Base-by-base conservation (phyloP, 169 alveolate species). In the Cryptosporidium ubiquitum region DNA sequence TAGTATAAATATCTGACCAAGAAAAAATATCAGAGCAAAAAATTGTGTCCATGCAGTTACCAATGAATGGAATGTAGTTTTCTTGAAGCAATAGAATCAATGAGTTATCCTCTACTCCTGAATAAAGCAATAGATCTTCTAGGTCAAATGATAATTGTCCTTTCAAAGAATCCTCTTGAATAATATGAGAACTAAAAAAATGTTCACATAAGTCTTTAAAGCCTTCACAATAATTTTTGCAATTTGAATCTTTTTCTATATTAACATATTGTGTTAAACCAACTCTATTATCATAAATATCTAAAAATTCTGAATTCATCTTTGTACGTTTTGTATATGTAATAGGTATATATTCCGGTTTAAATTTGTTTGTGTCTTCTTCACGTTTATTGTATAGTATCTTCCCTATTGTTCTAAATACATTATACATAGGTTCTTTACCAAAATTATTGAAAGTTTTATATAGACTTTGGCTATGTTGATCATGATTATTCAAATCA, bases 51-150 rank as follows among this genome's bases (percentile, higher is more conserved):
- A 40, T 16, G 16, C 75, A 10, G 44, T 60, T 61, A 29, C 89
- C 89, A 79, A 79, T 64, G 47, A 79, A 79, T 23, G 73, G 89
- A 14, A 79, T 79, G 14, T 61, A 79, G 29, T 79, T 79, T 26
- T 79, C 89, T 29, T 79, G 89, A 61, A 79, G 89, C 23, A 79
- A 49, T 47, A 79, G 61, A 26, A 31, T 47, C 20, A 79, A 31
- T 40, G 89, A 44, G 16, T 37, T 52, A 29, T 79, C 89, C 20
- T 79, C 89, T 26, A 39, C 35, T 7, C 75, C 89, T 31, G 89
- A 61, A 20, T 58, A 57, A 20, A 26, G 35, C 57, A 79, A 29
- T 7, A 79, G 23, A 29, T 40, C 61, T 42, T 79, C 89, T 9
- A 64, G 2, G 29, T 79, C 89, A 58, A 79, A 79, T 37, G 89